phyloP scores from a whole-genome alignment of 2,329 filamentous ascomycete species.

The Aspergillus sp. region DNA sequence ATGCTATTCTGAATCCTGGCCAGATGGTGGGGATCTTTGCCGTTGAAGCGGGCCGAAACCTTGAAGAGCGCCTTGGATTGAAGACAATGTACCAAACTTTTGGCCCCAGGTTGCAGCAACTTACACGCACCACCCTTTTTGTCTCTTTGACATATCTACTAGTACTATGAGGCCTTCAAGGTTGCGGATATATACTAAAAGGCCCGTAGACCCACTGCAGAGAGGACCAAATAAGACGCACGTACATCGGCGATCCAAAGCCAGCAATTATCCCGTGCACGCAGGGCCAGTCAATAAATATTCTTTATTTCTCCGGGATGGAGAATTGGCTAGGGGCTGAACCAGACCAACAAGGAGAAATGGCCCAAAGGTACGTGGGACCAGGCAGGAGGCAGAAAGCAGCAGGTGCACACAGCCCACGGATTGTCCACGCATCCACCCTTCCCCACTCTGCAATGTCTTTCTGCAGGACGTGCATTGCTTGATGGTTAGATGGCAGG shows the following conservation, averaged over 20 bases:
- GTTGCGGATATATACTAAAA: constrained; percentile 2
- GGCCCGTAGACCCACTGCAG: not conserved
- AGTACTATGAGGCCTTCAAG: not conserved
- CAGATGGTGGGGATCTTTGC: constrained; percentile 4
- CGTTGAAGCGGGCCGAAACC: constrained; percentile 10
- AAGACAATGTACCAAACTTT: not conserved
- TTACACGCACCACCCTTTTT: not conserved
- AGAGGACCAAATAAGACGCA: not conserved
- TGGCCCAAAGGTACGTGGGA: not conserved
- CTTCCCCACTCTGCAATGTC: too few relatives aligned
- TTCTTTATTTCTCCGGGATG: not conserved
- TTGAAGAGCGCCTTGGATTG: not conserved
- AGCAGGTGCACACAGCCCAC: too few relatives aligned
- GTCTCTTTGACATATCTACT: not conserved
- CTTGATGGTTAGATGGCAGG: too few relatives aligned
- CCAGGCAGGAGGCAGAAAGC: not conserved
- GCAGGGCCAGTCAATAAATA: not conserved
- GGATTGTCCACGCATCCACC: too few relatives aligned
- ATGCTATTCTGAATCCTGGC: not conserved
- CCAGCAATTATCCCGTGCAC: not conserved
- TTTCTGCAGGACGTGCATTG: too few relatives aligned
- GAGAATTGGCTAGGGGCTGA: not conserved
- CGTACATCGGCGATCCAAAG: constrained; percentile 3
- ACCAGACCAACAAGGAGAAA: not conserved
- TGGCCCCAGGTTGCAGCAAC: not conserved